Conservation (phyloP, 2,329 filamentous ascomycete genomes). For the Fusarium sp. region DNA sequence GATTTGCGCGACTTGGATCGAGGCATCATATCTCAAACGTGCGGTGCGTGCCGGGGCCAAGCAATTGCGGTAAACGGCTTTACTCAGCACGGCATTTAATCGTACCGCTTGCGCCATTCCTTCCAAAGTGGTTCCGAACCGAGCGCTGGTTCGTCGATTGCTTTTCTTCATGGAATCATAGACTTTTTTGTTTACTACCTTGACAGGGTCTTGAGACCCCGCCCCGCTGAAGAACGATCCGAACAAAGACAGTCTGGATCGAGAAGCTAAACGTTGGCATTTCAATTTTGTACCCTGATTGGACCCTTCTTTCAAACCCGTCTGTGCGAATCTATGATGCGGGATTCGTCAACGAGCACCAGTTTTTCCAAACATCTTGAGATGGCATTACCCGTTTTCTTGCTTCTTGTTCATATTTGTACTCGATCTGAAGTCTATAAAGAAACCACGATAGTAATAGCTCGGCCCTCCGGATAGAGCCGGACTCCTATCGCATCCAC, state of each 20-base stretch:
- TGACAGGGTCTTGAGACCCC: conserved; percentile 32
- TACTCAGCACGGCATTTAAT: conserved; percentile 42
- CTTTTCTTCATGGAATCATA: conserved; percentile 39
- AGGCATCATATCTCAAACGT: conserved; percentile 15
- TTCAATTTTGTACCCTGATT: conserved; percentile 15
- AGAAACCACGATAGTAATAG: conserved; percentile 21
- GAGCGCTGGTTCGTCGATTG: conserved; percentile 37
- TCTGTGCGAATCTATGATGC: conserved; percentile 12
- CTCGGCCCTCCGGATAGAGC: conserved; percentile 33
- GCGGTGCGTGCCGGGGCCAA: conserved; percentile 5
- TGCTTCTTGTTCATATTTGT: not conserved
- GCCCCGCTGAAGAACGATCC: conserved; percentile 29
- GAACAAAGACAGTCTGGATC: conserved; percentile 14
- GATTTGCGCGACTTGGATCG: conserved; percentile 28
- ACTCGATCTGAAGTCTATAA: conserved; percentile 5
- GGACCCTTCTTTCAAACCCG: conserved; percentile 7
- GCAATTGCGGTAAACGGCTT: conserved; percentile 14
- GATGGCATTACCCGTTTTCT: not conserved
- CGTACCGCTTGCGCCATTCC: conserved; percentile 42
- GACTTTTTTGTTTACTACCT: conserved; percentile 24
- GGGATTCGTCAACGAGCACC: not conserved
- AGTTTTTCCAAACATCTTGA: not conserved
- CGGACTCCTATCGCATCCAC: conserved; percentile 46
- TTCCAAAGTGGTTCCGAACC: conserved; percentile 32
- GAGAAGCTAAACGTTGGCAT: conserved; percentile 5